Percentiles rank a stretch among this genome's conserved stretches.
Evolutionary conservation across 2,329 filamentous ascomycete species (phyloP).

Genomic region (Aspergillus aculeatus): DNA sequence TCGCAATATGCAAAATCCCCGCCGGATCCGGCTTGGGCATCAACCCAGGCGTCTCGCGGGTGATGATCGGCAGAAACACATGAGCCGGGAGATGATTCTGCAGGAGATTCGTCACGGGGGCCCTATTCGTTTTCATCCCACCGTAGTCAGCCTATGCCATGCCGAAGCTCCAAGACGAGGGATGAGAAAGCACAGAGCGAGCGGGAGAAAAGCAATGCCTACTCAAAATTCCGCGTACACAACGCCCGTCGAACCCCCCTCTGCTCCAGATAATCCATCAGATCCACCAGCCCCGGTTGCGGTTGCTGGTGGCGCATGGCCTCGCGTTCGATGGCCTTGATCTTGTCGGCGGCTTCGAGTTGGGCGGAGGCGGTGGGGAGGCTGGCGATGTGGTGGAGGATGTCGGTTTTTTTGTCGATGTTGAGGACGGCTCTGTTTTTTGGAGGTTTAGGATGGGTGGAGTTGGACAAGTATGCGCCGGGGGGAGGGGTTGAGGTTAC

Average conservation of each 20-base stretch:
- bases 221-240: constrained; percentile 90
- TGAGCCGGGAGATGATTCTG: constrained; percentile 68
- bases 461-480: too few relatives aligned
- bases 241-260: constrained; percentile 72
- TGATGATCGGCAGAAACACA: constrained; percentile 75
- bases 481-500: constrained; percentile 27
- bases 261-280: constrained; percentile 80
- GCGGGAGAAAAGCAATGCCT: too few relatives aligned
- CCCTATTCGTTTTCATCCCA: constrained; percentile 21
- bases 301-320: constrained; percentile 79
- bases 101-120: constrained; percentile 51
- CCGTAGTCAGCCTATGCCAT: too few relatives aligned
- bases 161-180: too few relatives aligned
- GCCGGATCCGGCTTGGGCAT: constrained; percentile 82
- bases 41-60: constrained; percentile 67
- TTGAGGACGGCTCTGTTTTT: constrained; percentile 56
- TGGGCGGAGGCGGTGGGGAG: constrained; percentile 63
- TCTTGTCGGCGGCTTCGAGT: constrained; percentile 65
- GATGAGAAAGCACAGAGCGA: too few relatives aligned
- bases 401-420: constrained; percentile 73
- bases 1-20: constrained; percentile 82
- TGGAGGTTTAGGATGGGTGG: neutral
- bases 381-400: constrained; percentile 80
- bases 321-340: constrained; percentile 74
- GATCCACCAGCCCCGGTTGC: constrained; percentile 71